Base-by-base conservation (phyloP, 1,139 yeast species). In the Pichia sp. region DNA sequence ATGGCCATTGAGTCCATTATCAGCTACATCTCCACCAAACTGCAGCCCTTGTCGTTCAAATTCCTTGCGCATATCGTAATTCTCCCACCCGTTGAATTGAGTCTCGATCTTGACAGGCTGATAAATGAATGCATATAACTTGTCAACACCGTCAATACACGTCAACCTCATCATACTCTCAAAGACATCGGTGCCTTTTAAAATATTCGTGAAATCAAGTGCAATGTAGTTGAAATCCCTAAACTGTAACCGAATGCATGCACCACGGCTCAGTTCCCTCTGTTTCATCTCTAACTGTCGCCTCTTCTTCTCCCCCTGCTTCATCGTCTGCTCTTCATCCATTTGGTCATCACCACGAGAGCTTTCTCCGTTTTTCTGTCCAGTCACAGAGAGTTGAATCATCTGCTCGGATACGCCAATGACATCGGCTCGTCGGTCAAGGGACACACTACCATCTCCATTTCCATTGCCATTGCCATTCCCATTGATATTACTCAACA, bases 161-260 rank as follows among this genome's bases (percentile, higher is more conserved):
- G 93, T 77, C 34, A 83, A 64, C 32, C 69, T 71, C 62, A 83
- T 70, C 37, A 91, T 64, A 39, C 83, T 76, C 29, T 78, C 82
- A 53, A 70, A 86, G 2, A 80, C 94, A 40, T 82, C 93, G 22
- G 63, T 62, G 39, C 94, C 82, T 20, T 72, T 67, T 13, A 60
- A 50, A 35, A 77, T 79, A 49, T 71, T 69, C 22, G 57, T 57
- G 54, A 91, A 84, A 53, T 84, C 91, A 51, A 91, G 69, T 16
- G 94, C 77, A 38, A 87, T 66, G 50, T 74, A 83, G n/a, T 91
- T 81, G 58, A 86, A 91, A 56, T 91, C 97, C 46, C 86, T 77
- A 53, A 96, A 85, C 30, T 77, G 72, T 12, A 91, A 58, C 32
- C 94, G 72, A 33, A 91, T 64, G 44, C 64, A 70, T 33, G 69